Percentiles rank a stretch among this genome's conserved stretches.
phyloP scores from a whole-genome alignment of 2,329 filamentous ascomycete species.

The Fusarium sp. region DNA sequence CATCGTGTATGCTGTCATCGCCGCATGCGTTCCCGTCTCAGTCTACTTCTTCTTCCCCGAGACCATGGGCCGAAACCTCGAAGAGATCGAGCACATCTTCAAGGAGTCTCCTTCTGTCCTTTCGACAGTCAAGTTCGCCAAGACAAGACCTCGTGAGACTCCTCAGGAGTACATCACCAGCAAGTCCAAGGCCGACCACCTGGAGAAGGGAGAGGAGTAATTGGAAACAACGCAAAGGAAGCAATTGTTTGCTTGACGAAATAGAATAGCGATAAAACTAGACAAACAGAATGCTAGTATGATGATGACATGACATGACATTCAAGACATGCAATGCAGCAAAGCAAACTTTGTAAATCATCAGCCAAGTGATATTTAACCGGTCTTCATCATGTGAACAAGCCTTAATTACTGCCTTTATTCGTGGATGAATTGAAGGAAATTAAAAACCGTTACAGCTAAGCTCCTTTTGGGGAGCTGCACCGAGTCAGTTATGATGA shows the following conservation, averaged over 20 bases:
- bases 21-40: slow-evolving; percentile 59
- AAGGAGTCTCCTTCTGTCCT: slow-evolving; percentile 35
- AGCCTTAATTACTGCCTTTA: background rate
- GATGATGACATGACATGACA: slow-evolving; percentile 30
- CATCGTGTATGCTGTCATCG: slow-evolving; percentile 60
- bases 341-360: background rate
- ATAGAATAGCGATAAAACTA: slow-evolving; percentile 16
- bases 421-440: slow-evolving; percentile 31
- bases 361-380: slow-evolving; percentile 15
- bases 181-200: slow-evolving; percentile 31
- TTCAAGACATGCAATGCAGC: too few species aligned
- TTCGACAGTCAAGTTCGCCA: slow-evolving; percentile 39
- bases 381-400: slow-evolving; percentile 16
- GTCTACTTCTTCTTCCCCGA: slow-evolving; percentile 57
- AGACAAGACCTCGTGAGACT: slow-evolving; percentile 27
- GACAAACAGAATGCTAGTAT: slow-evolving; percentile 25
- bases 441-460: slow-evolving; percentile 7
- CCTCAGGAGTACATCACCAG: slow-evolving; percentile 24
- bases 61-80: slow-evolving; percentile 49
- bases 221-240: slow-evolving; percentile 15
- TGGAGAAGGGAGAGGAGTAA: slow-evolving; percentile 21
- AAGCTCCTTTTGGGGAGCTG: slow-evolving; percentile 12
- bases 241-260: too few species aligned
- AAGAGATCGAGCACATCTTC: slow-evolving; percentile 50
- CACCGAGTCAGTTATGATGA: slow-evolving; percentile 20